Evolutionary conservation across 108 stramenopile genomes (phyloP), one percentile per base, ranked within the genome.

Genomic region (Nitzschia palea): DNA sequence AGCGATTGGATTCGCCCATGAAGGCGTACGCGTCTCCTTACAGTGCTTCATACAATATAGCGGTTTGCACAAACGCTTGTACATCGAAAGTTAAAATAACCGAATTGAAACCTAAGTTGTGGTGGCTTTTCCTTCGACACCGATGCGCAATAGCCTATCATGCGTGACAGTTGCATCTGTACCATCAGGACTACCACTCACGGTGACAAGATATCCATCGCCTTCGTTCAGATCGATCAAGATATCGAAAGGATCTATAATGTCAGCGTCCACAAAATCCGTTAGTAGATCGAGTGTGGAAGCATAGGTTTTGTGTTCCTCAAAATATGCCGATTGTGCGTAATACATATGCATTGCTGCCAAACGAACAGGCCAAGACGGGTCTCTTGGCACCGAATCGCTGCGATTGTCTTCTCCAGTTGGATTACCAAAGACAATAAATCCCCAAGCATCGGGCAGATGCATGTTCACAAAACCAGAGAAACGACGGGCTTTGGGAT

Each of bases 261-360:
- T 61, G 0, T 36, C 44, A 1, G 27, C 34, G 54, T 67, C 61
- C 31, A 68, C 1, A 33, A 52, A 42, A 17, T 61, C 51, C 12
- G 4, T 4, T 18, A 78, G 43, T 15, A 55, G 55, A 1, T 36
- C 37, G 23, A 68, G 18, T 12, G 37, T 48, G 26, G 55, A 44
- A 8, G 77, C 71, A 64, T 55, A 78, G 3, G 20, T 36, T 18
- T 29, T 59, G 23, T 71, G 18, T 10, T 55, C n/a, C 28, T 76
- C 58, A 14, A 62, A 42, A 47, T 68, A 87, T 2, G 37, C 61
- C 42, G 76, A 71, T 67, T 86, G 81, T n/a, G 93, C 88, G 61
- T 90, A 90, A 53, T 91, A 94, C 9, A 94, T 42, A 55, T 87
- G 81, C 89, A 94, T 94, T 12, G 89, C 89, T 4, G 89, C 88